A percentile compares a stretch with the other conserved stretches of the same genome.
Evolutionary conservation across 2,329 filamentous ascomycete species (phyloP).

Genomic region (Monascus ruber): DNA sequence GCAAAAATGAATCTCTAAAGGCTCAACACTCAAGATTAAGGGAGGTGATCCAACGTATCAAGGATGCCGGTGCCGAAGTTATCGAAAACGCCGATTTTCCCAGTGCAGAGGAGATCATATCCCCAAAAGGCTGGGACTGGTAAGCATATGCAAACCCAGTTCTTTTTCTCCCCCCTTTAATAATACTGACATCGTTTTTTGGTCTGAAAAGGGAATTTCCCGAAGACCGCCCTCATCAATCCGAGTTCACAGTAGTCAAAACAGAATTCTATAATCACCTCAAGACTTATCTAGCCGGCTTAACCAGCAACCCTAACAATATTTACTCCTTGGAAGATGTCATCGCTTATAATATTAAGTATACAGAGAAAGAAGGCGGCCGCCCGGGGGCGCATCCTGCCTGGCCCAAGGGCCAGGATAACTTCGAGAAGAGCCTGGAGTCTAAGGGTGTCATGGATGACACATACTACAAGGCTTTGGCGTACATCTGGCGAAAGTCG

Average conservation of each 20-base stretch:
- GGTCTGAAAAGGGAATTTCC: slow-evolving; percentile 36
- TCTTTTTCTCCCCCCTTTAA: too few relatives aligned
- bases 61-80: slow-evolving; percentile 52
- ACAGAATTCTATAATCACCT: slow-evolving; percentile 53
- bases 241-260: slow-evolving; percentile 62
- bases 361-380: slow-evolving; percentile 57
- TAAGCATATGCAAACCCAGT: background rate
- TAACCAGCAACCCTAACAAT: slow-evolving; percentile 54
- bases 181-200: too few relatives aligned
- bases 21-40: slow-evolving; percentile 43
- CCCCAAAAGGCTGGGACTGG: slow-evolving; percentile 62
- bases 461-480: slow-evolving; percentile 56
- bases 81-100: slow-evolving; percentile 61
- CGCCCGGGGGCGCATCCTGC: slow-evolving; percentile 50
- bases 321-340: slow-evolving; percentile 53
- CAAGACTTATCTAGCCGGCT: slow-evolving; percentile 49
- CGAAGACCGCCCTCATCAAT: slow-evolving; percentile 57
- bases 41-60: slow-evolving; percentile 42
- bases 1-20: slow-evolving; percentile 24
- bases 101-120: slow-evolving; percentile 50
- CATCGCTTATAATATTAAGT: slow-evolving; percentile 51
- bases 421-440: slow-evolving; percentile 52
- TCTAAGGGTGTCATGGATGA: slow-evolving; percentile 51
- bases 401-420: slow-evolving; percentile 60
- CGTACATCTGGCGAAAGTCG: slow-evolving; percentile 47